Percentiles rank a stretch among this genome's conserved stretches.
Conservation (phyloP, 2,329 filamentous ascomycete genomes). For the Penicillium thymicola region DNA sequence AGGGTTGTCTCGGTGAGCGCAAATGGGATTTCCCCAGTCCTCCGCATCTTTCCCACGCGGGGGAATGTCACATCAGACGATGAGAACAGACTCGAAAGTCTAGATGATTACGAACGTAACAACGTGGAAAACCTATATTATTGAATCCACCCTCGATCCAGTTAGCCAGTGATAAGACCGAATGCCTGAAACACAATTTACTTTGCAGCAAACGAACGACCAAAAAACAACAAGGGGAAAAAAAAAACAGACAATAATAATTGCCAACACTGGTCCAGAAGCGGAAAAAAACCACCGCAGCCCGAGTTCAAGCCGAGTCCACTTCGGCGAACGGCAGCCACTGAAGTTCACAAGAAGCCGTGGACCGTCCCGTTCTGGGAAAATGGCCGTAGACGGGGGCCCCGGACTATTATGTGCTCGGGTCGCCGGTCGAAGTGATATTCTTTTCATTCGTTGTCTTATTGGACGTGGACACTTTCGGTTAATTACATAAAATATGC, state of each 20-base stretch:
- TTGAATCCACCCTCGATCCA: background rate
- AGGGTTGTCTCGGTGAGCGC: slow-evolving; percentile 1
- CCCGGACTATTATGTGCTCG: slow-evolving; percentile 16
- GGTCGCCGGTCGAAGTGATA: background rate
- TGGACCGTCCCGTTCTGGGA: slow-evolving; percentile 14
- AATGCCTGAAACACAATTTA: background rate
- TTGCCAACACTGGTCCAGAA: background rate
- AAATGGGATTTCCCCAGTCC: slow-evolving; percentile 3
- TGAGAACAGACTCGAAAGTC: background rate
- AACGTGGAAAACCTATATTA: background rate
- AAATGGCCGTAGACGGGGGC: slow-evolving; percentile 18
- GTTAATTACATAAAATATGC: slow-evolving; percentile 6
- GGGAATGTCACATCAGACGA: background rate
- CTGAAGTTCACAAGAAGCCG: slow-evolving; percentile 4
- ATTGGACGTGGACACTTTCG: slow-evolving; percentile 9
- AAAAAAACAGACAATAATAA: background rate
- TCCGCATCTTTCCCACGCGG: slow-evolving; percentile 8
- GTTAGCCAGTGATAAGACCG: background rate
- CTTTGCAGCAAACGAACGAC: background rate
- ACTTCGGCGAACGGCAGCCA: slow-evolving; percentile 16
- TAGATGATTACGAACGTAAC: background rate
- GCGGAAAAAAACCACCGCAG: background rate
- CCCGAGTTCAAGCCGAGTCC: slow-evolving; percentile 12
- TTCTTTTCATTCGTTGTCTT: background rate
- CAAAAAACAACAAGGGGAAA: no score